Evolutionary conservation across 2,329 filamentous ascomycete species (phyloP), one percentile per base, ranked within the genome.

Genomic region (Aspergillus alliaceus): DNA sequence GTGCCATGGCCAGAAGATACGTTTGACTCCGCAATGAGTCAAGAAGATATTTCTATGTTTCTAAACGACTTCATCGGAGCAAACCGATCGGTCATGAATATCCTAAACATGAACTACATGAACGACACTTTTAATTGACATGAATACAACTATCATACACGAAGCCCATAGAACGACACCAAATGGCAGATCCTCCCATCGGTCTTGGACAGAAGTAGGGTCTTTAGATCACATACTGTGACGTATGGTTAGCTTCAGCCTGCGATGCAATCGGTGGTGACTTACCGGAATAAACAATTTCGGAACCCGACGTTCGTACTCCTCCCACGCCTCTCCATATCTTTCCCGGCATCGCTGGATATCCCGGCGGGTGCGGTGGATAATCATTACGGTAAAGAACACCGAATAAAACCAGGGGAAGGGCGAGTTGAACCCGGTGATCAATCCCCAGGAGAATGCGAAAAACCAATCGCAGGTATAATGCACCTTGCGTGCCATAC

Each of bases 361-460:
- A 70, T 96, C 91, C 55, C 91, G 81, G 59, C 77, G 78, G 2
- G 90, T 87, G 51, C 91, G 87, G 72, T 96, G 91, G 6, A 86
- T 78, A 66, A 95, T 93, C 90, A 93, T 93, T 58, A 77, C 73
- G 5, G 79, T 79, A 72, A 96, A 96, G 78, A 96, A 96, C 14
- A 89, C 76, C 0, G 90, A 87, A 72, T 95, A 93, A 73, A 96
- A 95, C 90, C 90, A 96, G 0, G 91, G 90, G 73, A 93, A 92
- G 0, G 90, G 90, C 66, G 87, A 90, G 8, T 82, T 77, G 75
- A 93, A 93, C 3, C 90, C 90, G 1, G 89, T 91, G 61, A 93
- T 86, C 12, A 93, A 72, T 9, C 86, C 90, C 90, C 90, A 95
- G 34, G 79, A 84, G 44, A 90, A 70, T 8, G 90, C 88, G 69